Base-by-base conservation (phyloP, 352 stramenopile species). In the Thalassiosira livingstoniorum region DNA sequence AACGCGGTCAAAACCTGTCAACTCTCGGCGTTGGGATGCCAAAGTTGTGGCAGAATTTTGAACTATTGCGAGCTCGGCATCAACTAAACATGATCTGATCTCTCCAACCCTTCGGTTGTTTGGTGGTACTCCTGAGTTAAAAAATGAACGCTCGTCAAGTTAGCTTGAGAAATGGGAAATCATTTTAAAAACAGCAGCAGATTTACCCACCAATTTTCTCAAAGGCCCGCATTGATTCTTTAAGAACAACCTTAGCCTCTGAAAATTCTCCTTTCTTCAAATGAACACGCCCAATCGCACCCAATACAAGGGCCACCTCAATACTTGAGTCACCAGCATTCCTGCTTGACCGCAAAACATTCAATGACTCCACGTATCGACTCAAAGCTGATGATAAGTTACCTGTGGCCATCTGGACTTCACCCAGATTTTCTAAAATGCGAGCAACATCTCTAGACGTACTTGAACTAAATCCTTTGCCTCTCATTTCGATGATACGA, bases 251-350 rank as follows among this genome's bases (percentile, higher is more conserved):
- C 31, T 53, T 63, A 64, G 76, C 82, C 54, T 82, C 82, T 37
- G 55, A 69, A 83, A 81, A 83, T 67, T 83, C 77, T 43, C 77
- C 61, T 55, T 74, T 82, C 42, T 85, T 85, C 3, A 75, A 29
- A 78, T 88, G 82, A 34, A 85, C 67, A 42, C 73, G 25, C 15
- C 82, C 82, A 57, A 88, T 83, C 0, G 51, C 72, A 65, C 72
- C 76, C 10, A 88, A 72, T 3, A 88, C 82, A 60, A 88, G 66
- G n/a, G 82, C 82, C 4, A 85, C 69, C 58, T 88, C 76, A 66
- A 88, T 75, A 43, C 69, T 70, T 51, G 75, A 75, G 29, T 80
- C 53, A 43, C 61, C 63, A 42, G 10, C 10, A 15, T 60, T 37
- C 7, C 31, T n/a, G 35, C 51, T 82, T 47, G 71, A 71, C 53